These are phyloP conservation scores for Ilyonectria mors-panacis DNA, from an alignment of 2,329 filamentous ascomycete genomes.

Conservation along the genomic window DNA sequence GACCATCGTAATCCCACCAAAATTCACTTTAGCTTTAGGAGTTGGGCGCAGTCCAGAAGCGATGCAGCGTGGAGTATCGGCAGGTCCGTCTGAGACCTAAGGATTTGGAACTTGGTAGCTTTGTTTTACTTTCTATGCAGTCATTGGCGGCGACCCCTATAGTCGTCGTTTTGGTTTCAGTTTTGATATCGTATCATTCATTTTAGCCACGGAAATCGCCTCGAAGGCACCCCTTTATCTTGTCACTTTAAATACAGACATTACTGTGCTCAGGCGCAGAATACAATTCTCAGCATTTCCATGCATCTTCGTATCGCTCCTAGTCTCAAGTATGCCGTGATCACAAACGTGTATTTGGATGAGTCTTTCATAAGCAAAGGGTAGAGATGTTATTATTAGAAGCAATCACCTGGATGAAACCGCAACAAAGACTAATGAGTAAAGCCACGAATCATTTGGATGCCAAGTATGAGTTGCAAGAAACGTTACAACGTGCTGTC, in stretches of 20 bases:
- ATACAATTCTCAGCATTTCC: slow-evolving; percentile 7
- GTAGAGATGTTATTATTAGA: neutral
- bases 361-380: neutral
- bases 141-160: neutral
- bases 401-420: neutral
- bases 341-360: no score
- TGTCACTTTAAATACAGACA: slow-evolving; percentile 22
- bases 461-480: slow-evolving; percentile 32
- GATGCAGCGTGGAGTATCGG: slow-evolving; percentile 39
- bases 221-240: neutral
- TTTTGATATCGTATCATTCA: slow-evolving; percentile 4
- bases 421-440: neutral
- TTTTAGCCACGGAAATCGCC: no score
- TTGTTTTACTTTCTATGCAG: slow-evolving; percentile 10
- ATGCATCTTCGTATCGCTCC: neutral
- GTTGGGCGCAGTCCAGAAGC: slow-evolving; percentile 12
- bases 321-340: no score
- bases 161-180: neutral
- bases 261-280: slow-evolving; percentile 33
- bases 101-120: neutral
- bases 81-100: slow-evolving; percentile 25
- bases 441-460: slow-evolving; percentile 24
- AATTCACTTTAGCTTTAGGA: slow-evolving; percentile 24
- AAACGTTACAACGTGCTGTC: slow-evolving; percentile 21
- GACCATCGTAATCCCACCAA: slow-evolving; percentile 17